Percentiles rank a stretch among this genome's conserved stretches.
phyloP scores from a whole-genome alignment of 1,284 basidiomycete species.

The Ceratobasidium sp. region DNA sequence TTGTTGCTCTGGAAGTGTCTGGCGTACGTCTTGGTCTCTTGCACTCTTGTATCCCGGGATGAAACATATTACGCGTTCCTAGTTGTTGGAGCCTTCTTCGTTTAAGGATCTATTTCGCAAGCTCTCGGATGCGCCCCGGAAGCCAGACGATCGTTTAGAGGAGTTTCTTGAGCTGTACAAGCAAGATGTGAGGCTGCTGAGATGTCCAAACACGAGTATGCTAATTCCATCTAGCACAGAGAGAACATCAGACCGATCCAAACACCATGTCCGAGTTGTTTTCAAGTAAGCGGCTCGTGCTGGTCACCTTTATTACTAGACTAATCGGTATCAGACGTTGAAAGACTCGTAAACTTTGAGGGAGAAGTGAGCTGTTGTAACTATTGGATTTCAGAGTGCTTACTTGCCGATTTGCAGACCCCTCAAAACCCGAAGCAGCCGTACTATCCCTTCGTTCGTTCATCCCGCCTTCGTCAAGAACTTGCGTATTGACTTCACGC shows the following conservation, averaged over 20 bases:
- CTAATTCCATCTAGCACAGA: slow-evolving; percentile 21
- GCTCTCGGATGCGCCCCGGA: slow-evolving; percentile 12
- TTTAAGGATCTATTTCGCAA: slow-evolving; percentile 20
- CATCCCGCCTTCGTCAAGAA: not conserved
- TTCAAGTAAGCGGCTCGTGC: slow-evolving; percentile 6
- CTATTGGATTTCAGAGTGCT: not conserved
- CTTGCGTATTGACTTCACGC: not conserved
- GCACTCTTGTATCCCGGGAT: not conserved
- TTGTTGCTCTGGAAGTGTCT: slow-evolving; percentile 37
- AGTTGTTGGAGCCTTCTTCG: slow-evolving; percentile 31
- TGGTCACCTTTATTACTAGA: not conserved
- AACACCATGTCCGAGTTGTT: slow-evolving; percentile 37
- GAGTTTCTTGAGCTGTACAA: slow-evolving; percentile 30
- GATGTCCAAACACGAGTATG: too few relatives aligned
- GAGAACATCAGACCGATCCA: slow-evolving; percentile 29
- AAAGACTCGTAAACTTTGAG: slow-evolving; percentile 27
- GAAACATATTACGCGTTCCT: not conserved
- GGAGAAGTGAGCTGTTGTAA: not conserved
- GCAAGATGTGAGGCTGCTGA: slow-evolving; percentile 8
- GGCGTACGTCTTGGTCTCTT: slow-evolving; percentile 3
- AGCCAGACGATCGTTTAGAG: slow-evolving; percentile 10
- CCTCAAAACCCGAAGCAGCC: slow-evolving; percentile 22
- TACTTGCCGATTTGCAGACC: not conserved
- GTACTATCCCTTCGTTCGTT: slow-evolving; percentile 19
- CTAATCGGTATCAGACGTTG: slow-evolving; percentile 18